Evolutionary conservation across 2,329 filamentous ascomycete species (phyloP).

Genomic region (Colletotrichum trifolii): DNA sequence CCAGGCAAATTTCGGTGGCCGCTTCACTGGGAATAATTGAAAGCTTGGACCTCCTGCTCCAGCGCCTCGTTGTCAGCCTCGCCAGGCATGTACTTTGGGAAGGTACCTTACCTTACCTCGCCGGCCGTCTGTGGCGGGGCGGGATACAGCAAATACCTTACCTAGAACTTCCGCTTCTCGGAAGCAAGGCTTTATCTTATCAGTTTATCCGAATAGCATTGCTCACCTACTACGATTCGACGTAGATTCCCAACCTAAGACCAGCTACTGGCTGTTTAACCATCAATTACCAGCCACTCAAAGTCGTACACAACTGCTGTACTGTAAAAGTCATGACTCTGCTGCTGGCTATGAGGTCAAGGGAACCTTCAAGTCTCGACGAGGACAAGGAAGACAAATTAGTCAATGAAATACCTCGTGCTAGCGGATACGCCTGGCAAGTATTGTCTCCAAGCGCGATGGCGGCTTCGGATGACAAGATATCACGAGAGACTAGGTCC

Average conservation of each 20-base stretch:
- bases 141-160: not conserved
- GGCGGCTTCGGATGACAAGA: constrained; percentile 3
- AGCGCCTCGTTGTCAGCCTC: constrained; percentile 33
- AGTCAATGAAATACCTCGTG: not conserved
- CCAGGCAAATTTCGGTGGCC: constrained; percentile 32
- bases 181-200: constrained; percentile 23
- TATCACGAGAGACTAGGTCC: constrained; percentile 1
- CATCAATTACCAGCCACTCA: constrained; percentile 9
- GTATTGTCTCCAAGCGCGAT: not conserved
- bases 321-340: constrained; percentile 17
- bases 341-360: not conserved
- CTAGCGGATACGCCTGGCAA: not conserved
- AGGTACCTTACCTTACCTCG: too few relatives aligned
- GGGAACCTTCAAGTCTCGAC: not conserved
- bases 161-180: not conserved
- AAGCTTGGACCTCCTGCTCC: constrained; percentile 33
- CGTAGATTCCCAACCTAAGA: constrained; percentile 7
- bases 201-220: constrained; percentile 21
- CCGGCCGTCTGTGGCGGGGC: not conserved
- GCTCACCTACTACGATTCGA: not conserved
- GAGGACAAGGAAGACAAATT: not conserved
- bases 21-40: constrained; percentile 30
- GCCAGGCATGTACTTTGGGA: not conserved
- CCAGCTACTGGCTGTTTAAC: constrained; percentile 14
- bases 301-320: not conserved